Evolutionary conservation across 1,284 basidiomycete species (phyloP), one percentile per base, ranked within the genome.

Genomic region (Austropuccinia psidii): DNA sequence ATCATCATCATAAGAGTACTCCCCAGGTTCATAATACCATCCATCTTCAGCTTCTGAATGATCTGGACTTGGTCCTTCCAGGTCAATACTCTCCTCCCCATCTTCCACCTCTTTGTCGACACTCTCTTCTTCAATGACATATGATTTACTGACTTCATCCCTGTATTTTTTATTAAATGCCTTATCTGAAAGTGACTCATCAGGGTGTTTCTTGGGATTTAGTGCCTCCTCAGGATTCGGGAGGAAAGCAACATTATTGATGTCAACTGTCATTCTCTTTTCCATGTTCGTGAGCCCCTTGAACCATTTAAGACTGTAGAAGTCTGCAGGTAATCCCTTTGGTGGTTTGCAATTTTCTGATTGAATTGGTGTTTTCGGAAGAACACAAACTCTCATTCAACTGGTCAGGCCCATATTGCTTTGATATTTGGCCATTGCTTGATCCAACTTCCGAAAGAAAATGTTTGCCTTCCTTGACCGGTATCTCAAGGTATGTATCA

Each of bases 251-350:
- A 57, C 17, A 3, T n/a, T 4, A 4, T 39, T 19, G 5, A 11
- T 24, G 31, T 69, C 29, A 19, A 29, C 37, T 4, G 45, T 69
- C 8, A 31, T n/a, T 11, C 35, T 9, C 31, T 57, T 4, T 21
- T 69, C 37, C 11, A 39, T 24, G n/a, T 33, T 33, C 6, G 17
- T 1, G 5, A 69, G 49, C 0, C 47, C 9, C 3, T 58, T 37
- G 54, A 57, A 69, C 66, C 66, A 69, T 2, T 15, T 57, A 0
- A 29, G 52, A 21, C 31, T 7, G 19, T 69, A 69, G 54, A 69
- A 69, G 24, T 69, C 35, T 19, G 57, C 43, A 1, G 66, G 66
- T n/a, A 69, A 31, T 13, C 41, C 41, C 17, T 29, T 58, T 29
- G 66, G 66, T 17, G 66, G 37, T 9, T n/a, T 17, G 2, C 15